These are phyloP conservation scores for Microbotryomycetes sp. DNA, from an alignment of 1,284 basidiomycete species.

Conservation along the genomic window DNA sequence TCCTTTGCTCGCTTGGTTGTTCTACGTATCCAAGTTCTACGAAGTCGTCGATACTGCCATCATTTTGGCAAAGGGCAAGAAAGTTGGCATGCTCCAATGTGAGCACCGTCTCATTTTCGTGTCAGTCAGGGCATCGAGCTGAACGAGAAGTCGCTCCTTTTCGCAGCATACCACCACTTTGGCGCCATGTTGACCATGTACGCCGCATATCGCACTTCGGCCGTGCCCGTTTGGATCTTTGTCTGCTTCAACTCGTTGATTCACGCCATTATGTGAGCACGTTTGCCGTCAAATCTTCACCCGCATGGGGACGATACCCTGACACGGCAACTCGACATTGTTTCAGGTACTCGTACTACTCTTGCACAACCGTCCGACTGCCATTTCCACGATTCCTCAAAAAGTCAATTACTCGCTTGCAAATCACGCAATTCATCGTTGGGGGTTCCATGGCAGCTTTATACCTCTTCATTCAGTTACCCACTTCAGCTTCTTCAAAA, in stretches of 20 bases:
- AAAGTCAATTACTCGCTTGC: constrained; percentile 27
- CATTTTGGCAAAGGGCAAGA: constrained; percentile 42
- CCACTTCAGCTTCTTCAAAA: constrained; percentile 9
- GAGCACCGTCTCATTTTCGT: constrained; percentile 18
- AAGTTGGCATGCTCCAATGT: constrained; percentile 28
- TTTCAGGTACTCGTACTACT: constrained; percentile 40
- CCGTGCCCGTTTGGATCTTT: constrained; percentile 32
- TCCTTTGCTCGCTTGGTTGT: constrained; percentile 40
- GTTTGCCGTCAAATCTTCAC: neutral
- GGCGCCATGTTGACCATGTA: constrained; percentile 42
- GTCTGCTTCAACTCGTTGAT: constrained; percentile 34
- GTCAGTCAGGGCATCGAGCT: constrained; percentile 1
- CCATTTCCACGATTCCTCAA: constrained; percentile 41
- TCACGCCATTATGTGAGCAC: constrained; percentile 30
- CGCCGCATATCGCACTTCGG: constrained; percentile 39
- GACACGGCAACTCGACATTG: too few relatives aligned
- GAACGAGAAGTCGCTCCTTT: neutral
- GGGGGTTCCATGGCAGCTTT: constrained; percentile 24
- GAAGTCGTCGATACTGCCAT: constrained; percentile 42
- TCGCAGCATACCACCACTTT: neutral
- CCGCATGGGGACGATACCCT: neutral
- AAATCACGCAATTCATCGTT: constrained; percentile 31
- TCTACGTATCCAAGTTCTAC: constrained; percentile 43
- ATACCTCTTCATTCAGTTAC: constrained; percentile 32
- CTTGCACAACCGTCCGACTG: constrained; percentile 37